phyloP scores from a whole-genome alignment of 23 red algal species.

The Gracilaria domingensis region DNA sequence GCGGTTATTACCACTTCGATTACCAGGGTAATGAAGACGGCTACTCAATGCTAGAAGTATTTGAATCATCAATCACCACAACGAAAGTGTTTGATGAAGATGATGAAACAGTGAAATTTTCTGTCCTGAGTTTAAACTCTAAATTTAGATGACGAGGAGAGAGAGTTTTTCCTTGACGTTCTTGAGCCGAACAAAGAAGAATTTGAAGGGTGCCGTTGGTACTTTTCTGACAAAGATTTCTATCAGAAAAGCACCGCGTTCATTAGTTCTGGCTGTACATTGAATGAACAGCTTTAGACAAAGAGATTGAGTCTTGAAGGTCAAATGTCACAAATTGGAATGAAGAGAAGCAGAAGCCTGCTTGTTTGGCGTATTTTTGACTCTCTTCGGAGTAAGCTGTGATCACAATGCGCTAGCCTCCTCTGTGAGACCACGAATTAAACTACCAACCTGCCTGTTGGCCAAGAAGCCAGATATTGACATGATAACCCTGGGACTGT shows the following conservation, averaged over 20 bases:
- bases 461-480: conserved; percentile 45
- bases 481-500: conserved; percentile 32
- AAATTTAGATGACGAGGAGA: no score
- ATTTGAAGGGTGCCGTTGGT: no score
- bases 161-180: no score
- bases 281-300: not conserved
- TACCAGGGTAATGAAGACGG: no score
- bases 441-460: conserved; percentile 36
- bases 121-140: no score
- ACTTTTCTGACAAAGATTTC: no score
- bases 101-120: no score
- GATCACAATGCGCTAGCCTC: conserved; percentile 2
- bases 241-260: not conserved
- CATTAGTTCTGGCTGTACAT: not conserved
- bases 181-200: no score
- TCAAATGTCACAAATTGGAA: not conserved
- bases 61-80: no score
- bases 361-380: not conserved
- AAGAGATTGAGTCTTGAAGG: not conserved
- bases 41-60: no score
- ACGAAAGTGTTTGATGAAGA: no score
- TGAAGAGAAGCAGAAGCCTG: not conserved
- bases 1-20: no score
- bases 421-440: conserved; percentile 5
- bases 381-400: not conserved